Evolutionary conservation across 2,329 filamentous ascomycete genomes (phyloP), one percentile per base, ranked within the genome.

Genomic region (Pseudomassariella vexata): DNA sequence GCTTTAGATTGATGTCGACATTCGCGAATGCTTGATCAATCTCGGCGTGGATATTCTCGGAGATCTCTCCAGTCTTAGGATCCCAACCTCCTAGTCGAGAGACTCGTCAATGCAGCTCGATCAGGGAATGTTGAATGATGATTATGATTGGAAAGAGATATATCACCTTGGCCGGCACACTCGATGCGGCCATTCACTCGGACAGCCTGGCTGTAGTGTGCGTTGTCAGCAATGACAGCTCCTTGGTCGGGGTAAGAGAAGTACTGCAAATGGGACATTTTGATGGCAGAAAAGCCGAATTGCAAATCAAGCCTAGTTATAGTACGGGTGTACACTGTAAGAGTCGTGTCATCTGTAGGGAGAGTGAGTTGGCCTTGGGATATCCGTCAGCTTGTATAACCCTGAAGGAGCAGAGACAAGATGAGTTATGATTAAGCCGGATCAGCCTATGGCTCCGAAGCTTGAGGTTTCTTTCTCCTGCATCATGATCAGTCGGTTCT

Each of bases 11-110:
- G 6, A 60, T 48, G 1, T 79, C 70, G 7, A 78, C 67, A 32
- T 79, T 80, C 6, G 47, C 50, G 41, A 79, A 79, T 0, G 73
- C 70, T 34, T 63, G 59, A 27, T 68, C 66, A 30, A 73, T 68
- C 30, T 73, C 57, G 0, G 50, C 56, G 30, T 62, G 60, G 26
- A 68, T 55, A 7, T 67, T 60, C 3, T 42, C 46, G 32, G 48
- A 34, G 25, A 61, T 20, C 7, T 36, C 32, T 2, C 42, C 46
- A 0, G 46, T 53, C 5, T 47, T 22, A 8, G 50, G 48, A 17
- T 55, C 38, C 55, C 54, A 60, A 4, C 48, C 55, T 23, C 52
- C 56, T 56, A 6, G 8, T n/a, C 4, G 18, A 27, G 15, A 28
- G 36, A 5, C 8, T 10, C 17, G 6, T 24, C 5, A 12, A 29